Percentiles rank a stretch among this genome's conserved stretches.
These are phyloP conservation scores for bread wheat (Triticum aestivum) DNA, from an alignment of 176 grass and related monocot species.

Conservation along the genomic window IWGSC_CS_RefSeq_v2.1 NC_057808.1:402040713-402041212, in stretches of 20 bases:
- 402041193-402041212: neutral
- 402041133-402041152: neutral
- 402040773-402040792: neutral
- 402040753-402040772: slow-evolving; percentile 97
- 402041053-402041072: neutral
- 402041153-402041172: neutral
- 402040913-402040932: slow-evolving; percentile 38
- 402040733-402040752: slow-evolving; percentile 82
- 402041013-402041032: slow-evolving; percentile 52
- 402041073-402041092: neutral
- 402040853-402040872: slow-evolving; percentile 88
- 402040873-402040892: slow-evolving; percentile 90
- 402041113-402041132: neutral
- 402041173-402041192: neutral
- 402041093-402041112: neutral
- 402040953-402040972: slow-evolving; percentile 62
- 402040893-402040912: slow-evolving; percentile 58
- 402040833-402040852: slow-evolving; percentile 86
- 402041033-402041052: neutral
- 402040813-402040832: slow-evolving; percentile 14
- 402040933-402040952: slow-evolving; percentile 74
- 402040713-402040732: slow-evolving; percentile 85
- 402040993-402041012: slow-evolving; percentile 83
- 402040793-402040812: neutral
- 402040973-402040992: slow-evolving; percentile 84